Evolutionary conservation across 1,139 yeast genomes (phyloP).

Genomic region (Sugiyamaella castrensis): DNA sequence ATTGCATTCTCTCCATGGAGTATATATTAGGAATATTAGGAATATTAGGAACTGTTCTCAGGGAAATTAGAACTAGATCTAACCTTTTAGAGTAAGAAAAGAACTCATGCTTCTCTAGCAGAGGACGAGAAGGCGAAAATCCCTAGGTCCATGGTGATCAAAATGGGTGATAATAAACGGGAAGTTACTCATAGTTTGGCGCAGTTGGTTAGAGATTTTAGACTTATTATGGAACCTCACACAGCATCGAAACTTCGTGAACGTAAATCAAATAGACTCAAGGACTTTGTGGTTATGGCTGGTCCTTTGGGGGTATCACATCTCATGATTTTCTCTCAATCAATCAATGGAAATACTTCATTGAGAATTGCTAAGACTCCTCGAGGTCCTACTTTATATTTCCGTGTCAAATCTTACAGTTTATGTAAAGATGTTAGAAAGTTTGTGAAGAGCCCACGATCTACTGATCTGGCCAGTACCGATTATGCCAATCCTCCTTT

Average conservation of each 20-base stretch:
- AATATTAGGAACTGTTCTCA: too few species aligned
- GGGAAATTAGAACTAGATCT: constrained; percentile 19
- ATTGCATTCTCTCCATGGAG: too few species aligned
- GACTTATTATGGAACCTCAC: constrained; percentile 93
- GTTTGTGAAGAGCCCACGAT: constrained; percentile 60
- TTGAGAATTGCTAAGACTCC: constrained; percentile 86
- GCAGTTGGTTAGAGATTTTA: constrained; percentile 81
- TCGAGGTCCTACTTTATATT: constrained; percentile 90
- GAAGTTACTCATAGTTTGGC: constrained; percentile 76
- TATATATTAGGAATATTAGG: too few species aligned
- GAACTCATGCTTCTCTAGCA: constrained; percentile 72
- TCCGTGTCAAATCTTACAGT: constrained; percentile 72
- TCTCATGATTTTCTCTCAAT: constrained; percentile 79
- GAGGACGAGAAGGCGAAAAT: constrained; percentile 70
- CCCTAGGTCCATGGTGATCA: constrained; percentile 91
- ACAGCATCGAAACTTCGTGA: constrained; percentile 88
- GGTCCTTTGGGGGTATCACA: constrained; percentile 95
- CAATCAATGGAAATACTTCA: constrained; percentile 74
- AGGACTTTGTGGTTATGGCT: constrained; percentile 93
- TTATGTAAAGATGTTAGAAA: constrained; percentile 77
- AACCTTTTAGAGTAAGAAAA: constrained; percentile 50
- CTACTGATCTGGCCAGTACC: constrained; percentile 31
- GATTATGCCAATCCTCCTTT: constrained; percentile 79
- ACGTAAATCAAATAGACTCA: constrained; percentile 78
- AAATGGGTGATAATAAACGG: constrained; percentile 65